These are phyloP conservation scores for Volvox africanus DNA, from an alignment of 139 green algal species.

Conservation along the genomic window DNA sequence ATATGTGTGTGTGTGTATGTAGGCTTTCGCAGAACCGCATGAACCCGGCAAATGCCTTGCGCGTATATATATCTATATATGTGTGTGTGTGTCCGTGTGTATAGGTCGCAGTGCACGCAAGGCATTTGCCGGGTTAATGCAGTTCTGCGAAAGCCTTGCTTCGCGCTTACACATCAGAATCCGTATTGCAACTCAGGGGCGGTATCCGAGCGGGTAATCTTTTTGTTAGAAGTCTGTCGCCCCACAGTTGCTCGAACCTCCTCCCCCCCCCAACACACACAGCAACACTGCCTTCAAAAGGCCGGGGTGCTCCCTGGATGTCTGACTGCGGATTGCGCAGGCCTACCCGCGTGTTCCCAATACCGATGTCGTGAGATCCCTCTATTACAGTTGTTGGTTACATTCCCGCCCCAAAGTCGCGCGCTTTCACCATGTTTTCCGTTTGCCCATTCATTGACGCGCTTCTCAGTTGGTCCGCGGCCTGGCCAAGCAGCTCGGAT, in stretches of 20 bases:
- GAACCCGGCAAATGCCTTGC: neutral
- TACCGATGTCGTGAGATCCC: neutral
- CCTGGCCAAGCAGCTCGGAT: neutral
- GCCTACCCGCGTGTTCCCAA: too few relatives aligned
- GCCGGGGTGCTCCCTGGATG: too few relatives aligned
- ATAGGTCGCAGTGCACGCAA: too few relatives aligned
- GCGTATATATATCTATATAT: neutral
- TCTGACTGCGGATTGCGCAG: too few relatives aligned
- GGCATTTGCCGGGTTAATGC: neutral
- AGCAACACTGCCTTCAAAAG: too few relatives aligned
- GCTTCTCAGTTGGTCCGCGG: neutral
- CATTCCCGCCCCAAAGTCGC: neutral
- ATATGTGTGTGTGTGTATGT: neutral
- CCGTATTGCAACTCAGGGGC: too few relatives aligned
- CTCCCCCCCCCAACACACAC: too few relatives aligned
- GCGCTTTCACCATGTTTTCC: neutral
- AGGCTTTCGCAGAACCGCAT: neutral
- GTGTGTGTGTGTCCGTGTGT: neutral
- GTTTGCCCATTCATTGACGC: neutral
- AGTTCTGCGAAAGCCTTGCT: neutral
- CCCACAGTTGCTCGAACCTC: too few relatives aligned
- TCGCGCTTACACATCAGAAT: neutral
- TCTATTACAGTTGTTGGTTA: neutral
- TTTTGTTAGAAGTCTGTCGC: too few relatives aligned
- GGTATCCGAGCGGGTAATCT: too few relatives aligned